Evolutionary conservation across 2,329 filamentous ascomycete species (phyloP), one percentile per base, ranked within the genome.

Genomic region (Huntiella decipiens): DNA sequence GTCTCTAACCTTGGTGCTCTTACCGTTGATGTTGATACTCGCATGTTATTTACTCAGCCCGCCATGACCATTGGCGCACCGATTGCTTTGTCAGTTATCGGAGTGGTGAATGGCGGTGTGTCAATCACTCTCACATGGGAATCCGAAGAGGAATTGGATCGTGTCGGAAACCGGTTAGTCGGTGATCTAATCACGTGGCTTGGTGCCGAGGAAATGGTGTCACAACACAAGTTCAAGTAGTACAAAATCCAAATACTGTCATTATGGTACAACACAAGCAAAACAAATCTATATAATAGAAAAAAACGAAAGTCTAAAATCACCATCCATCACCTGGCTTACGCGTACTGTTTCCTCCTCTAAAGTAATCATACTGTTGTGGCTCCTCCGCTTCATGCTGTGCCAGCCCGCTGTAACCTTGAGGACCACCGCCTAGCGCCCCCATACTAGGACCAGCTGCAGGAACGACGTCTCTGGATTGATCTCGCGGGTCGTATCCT

Each of bases 321-420:
- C 57, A 63, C 62, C 61, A 65, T 4, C 62, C 61, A 49, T 64
- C 57, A 1, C 63, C 63, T n/a, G 62, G 62, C 55, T 51, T 49
- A 43, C 52, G 55, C 34, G 54, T 47, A 15, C n/a, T 34, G 44
- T 54, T 43, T 15, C 56, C 60, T 3, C 63, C 61, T 22, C 72
- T 64, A 57, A 74, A 75, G 52, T 75, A 75, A 55, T 75, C 71
- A 52, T 74, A 75, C 50, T 66, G 63, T 52, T 63, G 58, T 6
- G 70, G 67, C 37, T 71, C 67, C 15, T 63, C 58, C 6, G 62
- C 59, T 46, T 75, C 72, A 36, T 61, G 58, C 54, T 77, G 73
- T 0, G 73, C 68, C 45, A 79, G 56, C 19, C 68, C 67, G 11
- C 71, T 74, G 55, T 79, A 79, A 0, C 74, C 74, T 43, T 65